Evolutionary conservation across 2,329 filamentous ascomycete species (phyloP).

Genomic region (Spiromastix sp.): DNA sequence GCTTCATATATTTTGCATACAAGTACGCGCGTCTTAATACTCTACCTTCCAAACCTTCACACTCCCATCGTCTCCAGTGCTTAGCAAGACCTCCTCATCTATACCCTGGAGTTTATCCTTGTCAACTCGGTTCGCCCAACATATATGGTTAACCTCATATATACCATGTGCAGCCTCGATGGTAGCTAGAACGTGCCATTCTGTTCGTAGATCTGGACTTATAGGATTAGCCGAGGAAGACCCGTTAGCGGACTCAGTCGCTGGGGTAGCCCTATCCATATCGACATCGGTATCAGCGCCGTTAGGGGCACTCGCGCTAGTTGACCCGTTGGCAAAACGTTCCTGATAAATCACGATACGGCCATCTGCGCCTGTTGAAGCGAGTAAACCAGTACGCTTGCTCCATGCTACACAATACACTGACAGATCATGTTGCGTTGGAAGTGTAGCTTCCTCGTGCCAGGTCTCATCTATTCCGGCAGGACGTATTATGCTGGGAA

Average conservation of each 20-base stretch:
- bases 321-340: slow-evolving; percentile 11
- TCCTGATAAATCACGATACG: slow-evolving; percentile 71
- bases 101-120: slow-evolving; percentile 29
- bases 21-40: too few species aligned
- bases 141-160: slow-evolving; percentile 87
- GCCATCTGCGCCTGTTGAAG: slow-evolving; percentile 84
- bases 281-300: background rate
- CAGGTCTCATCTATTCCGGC: slow-evolving; percentile 67
- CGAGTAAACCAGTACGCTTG: slow-evolving; percentile 61
- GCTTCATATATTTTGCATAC: too few species aligned
- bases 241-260: background rate
- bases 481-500: slow-evolving; percentile 84
- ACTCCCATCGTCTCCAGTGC: slow-evolving; percentile 83
- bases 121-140: slow-evolving; percentile 75
- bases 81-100: slow-evolving; percentile 74
- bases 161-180: slow-evolving; percentile 72
- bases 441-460: slow-evolving; percentile 66
- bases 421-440: slow-evolving; percentile 64
- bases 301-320: background rate
- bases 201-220: slow-evolving; percentile 25
- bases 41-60: slow-evolving; percentile 69
- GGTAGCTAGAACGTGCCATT: slow-evolving; percentile 64
- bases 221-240: background rate
- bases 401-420: slow-evolving; percentile 86
- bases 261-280: background rate